phyloP scores from a whole-genome alignment of 768 basidiomycete genomes.

The Phaeotremella fagi region DNA sequence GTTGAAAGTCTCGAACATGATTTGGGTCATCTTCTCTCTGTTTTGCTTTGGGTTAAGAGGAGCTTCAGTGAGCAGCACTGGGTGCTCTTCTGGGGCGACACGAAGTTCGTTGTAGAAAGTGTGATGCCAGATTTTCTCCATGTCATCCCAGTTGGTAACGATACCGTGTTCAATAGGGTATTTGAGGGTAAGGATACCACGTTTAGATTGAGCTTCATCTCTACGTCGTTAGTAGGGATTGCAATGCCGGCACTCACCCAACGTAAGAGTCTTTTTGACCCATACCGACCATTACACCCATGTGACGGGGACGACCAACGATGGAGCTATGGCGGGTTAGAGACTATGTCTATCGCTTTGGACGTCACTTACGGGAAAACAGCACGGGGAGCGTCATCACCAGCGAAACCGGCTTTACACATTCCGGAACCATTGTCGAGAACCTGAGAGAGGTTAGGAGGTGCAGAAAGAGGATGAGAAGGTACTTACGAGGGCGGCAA shows the following conservation, averaged over 20 bases:
- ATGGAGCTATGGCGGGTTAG: constrained; percentile 57
- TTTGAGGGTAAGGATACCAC: constrained; percentile 87
- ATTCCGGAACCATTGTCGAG: constrained; percentile 70
- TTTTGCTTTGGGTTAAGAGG: constrained; percentile 90
- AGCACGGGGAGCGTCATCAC: constrained; percentile 83
- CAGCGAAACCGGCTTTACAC: constrained; percentile 94
- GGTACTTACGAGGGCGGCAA: constrained; percentile 37
- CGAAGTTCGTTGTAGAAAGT: constrained; percentile 95
- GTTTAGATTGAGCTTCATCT: constrained; percentile 89
- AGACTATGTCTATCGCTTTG: background rate
- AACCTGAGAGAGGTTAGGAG: constrained; percentile 19
- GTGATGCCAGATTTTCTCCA: constrained; percentile 99
- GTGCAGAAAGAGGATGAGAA: background rate
- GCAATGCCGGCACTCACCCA: constrained; percentile 55
- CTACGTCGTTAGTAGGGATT: constrained; percentile 49
- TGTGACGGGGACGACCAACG: constrained; percentile 89
- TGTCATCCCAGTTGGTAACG: constrained; percentile 98
- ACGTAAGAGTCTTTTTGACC: constrained; percentile 95
- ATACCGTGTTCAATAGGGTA: constrained; percentile 93
- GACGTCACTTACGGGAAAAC: constrained; percentile 79
- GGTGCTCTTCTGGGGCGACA: constrained; percentile 89
- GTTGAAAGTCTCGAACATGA: constrained; percentile 96
- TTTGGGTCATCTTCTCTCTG: constrained; percentile 84
- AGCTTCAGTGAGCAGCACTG: constrained; percentile 84
- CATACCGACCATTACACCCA: constrained; percentile 96